Evolutionary conservation across 2,329 filamentous ascomycete genomes (phyloP).

Genomic region (Neonectria neomacrospora): DNA sequence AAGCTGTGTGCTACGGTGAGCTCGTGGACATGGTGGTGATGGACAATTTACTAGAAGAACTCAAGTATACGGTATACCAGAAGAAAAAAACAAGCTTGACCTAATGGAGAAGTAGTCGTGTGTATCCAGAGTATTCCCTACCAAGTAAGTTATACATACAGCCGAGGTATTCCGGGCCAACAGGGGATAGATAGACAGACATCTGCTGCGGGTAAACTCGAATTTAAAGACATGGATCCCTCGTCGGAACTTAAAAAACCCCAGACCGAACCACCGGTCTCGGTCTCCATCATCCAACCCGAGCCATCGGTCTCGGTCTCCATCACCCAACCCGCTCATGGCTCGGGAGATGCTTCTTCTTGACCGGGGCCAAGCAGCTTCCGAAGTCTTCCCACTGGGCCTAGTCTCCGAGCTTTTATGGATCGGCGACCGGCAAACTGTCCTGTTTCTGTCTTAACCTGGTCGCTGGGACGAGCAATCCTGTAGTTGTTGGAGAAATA

Average conservation of each 20-base stretch:
- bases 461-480: neutral
- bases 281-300: neutral
- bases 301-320: neutral
- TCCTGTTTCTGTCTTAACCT: conserved; percentile 3
- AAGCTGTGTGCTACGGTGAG: neutral
- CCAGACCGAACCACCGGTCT: neutral
- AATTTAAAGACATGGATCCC: neutral
- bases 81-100: too few species aligned
- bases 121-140: too few species aligned
- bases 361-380: neutral
- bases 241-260: neutral
- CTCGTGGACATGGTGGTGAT: neutral
- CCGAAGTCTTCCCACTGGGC: conserved; percentile 14
- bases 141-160: too few species aligned
- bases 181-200: too few species aligned
- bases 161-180: too few species aligned
- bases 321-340: neutral
- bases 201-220: too few species aligned
- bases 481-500: conserved; percentile 5
- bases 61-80: too few species aligned
- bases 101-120: too few species aligned
- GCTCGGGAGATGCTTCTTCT: conserved; percentile 5
- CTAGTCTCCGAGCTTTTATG: conserved; percentile 15
- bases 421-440: neutral
- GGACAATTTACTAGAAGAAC: neutral